Evolutionary conservation across 208 protist species (phyloP).

Genomic region (Acanthamoeba castellanii): DNA sequence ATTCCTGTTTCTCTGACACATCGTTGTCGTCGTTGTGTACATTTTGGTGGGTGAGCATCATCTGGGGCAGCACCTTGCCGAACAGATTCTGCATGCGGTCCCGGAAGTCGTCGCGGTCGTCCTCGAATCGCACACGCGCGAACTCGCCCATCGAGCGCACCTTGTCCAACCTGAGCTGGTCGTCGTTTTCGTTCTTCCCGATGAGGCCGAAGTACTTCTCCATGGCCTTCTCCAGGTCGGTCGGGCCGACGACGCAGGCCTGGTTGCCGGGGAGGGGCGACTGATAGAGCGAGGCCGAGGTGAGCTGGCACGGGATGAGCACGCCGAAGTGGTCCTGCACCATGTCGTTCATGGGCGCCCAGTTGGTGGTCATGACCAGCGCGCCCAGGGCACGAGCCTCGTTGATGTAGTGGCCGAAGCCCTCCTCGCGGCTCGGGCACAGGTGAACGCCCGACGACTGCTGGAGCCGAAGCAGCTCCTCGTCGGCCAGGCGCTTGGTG

Average conservation of each 20-base stretch:
- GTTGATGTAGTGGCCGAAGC: conserved; percentile 63
- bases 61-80: background rate
- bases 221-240: background rate
- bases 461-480: background rate
- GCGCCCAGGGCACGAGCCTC: background rate
- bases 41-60: background rate
- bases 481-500: background rate
- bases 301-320: background rate
- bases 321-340: background rate
- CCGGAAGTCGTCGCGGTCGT: background rate
- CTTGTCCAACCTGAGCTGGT: background rate
- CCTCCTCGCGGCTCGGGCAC: conserved; percentile 35
- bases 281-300: background rate
- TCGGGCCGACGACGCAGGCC: background rate
- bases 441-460: conserved; percentile 12
- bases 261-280: background rate
- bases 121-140: background rate
- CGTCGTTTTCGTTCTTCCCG: background rate
- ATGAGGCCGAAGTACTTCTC: background rate
- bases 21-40: background rate
- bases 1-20: too few relatives aligned
- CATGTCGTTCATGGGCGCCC: conserved; percentile 39
- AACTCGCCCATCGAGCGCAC: background rate
- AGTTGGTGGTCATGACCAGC: background rate
- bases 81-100: background rate